Percentiles rank a stretch among this genome's conserved stretches.
Evolutionary conservation across 306 rosid species (phyloP).

Genomic region (Luffa aegyptiaca): DNA sequence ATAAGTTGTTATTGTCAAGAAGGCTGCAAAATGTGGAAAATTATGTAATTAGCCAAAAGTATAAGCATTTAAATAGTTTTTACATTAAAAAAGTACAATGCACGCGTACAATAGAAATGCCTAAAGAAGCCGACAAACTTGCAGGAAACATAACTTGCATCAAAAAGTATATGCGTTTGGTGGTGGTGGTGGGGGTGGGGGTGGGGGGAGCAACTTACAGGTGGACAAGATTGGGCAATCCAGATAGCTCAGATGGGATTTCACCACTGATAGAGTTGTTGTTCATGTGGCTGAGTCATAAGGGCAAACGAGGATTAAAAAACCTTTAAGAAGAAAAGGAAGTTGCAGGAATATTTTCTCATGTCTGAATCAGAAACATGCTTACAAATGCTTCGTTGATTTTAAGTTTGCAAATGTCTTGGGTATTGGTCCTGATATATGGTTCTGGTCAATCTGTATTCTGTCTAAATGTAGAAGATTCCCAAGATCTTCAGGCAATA

Average conservation of each 20-base stretch:
- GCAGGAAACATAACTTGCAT: not conserved
- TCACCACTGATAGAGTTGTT: constrained; percentile 88
- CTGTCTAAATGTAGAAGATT: constrained; percentile 48
- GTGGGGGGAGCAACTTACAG: constrained; percentile 42
- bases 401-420: constrained; percentile 55
- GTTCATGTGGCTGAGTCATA: constrained; percentile 87
- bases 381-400: constrained; percentile 70
- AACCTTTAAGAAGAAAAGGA: not conserved
- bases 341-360: constrained; percentile 5
- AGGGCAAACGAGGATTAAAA: constrained; percentile 1
- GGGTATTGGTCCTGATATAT: constrained; percentile 67
- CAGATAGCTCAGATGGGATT: constrained; percentile 59
- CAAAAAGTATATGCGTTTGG: not conserved
- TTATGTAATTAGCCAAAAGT: not conserved
- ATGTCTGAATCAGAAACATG: constrained; percentile 16
- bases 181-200: not conserved
- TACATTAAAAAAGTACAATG: not conserved
- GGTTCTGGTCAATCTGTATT: constrained; percentile 70
- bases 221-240: constrained; percentile 54
- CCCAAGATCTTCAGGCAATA: constrained; percentile 79
- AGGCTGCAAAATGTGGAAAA: constrained; percentile 51
- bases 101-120: not conserved
- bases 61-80: not conserved
- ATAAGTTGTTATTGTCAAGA: constrained; percentile 80
- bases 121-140: not conserved